Percentiles rank a stretch among this genome's conserved stretches.
Conservation (phyloP, 768 basidiomycete genomes). For the Mycena pura region DNA sequence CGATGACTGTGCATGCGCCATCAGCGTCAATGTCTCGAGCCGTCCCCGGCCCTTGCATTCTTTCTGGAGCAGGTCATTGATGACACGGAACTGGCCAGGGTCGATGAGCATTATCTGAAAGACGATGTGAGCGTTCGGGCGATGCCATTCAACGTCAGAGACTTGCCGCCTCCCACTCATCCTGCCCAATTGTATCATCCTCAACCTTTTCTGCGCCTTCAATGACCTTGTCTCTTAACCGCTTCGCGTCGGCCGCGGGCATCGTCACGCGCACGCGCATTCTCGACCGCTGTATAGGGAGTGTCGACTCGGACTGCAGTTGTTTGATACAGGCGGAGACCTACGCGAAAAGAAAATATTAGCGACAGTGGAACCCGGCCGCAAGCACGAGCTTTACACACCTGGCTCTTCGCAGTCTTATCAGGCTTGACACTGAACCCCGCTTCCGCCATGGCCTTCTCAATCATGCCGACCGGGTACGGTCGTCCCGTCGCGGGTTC, state of each 20-base stretch:
- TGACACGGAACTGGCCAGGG: conserved; percentile 86
- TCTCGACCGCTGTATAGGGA: conserved; percentile 91
- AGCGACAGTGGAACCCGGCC: no score
- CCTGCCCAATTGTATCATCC: conserved; percentile 71
- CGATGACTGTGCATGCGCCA: conserved; percentile 50
- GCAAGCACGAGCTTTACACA: no score
- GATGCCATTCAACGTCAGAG: not conserved
- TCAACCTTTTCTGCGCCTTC: conserved; percentile 85
- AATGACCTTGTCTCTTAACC: conserved; percentile 72
- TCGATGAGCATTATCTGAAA: conserved; percentile 88
- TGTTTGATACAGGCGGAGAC: conserved; percentile 89
- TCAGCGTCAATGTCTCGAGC: conserved; percentile 82
- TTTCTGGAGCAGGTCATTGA: conserved; percentile 90
- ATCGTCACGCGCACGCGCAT: conserved; percentile 91
- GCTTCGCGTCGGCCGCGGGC: conserved; percentile 68
- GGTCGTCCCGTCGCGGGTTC: conserved; percentile 90
- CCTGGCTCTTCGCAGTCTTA: conserved; percentile 96
- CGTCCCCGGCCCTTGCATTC: conserved; percentile 89
- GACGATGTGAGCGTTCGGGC: not conserved
- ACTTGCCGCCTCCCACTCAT: conserved; percentile 89
- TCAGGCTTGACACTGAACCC: conserved; percentile 89
- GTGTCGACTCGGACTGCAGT: conserved; percentile 80
- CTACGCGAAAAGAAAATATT: conserved; percentile 43
- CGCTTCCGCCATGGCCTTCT: conserved; percentile 96
- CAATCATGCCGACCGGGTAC: conserved; percentile 94